Base-by-base conservation (phyloP, 306 rosid genomes). In the Malus fusca region DNA sequence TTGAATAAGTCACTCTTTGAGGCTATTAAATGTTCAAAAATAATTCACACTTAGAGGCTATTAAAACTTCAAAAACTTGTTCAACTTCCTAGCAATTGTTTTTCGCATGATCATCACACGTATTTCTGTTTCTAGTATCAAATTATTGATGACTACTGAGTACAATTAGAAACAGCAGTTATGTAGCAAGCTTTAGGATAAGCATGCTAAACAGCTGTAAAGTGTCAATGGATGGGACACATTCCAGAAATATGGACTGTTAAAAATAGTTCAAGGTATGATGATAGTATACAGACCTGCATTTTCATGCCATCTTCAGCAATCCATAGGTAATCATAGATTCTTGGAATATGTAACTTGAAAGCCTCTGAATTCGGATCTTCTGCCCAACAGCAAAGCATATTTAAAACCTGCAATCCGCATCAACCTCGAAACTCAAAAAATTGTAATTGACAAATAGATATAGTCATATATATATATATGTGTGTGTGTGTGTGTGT, bases 221-320 rank as follows among this genome's bases (percentile, higher is more conserved):
- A 12, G n/a, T 35, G 12, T 25, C 21, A 31, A 42, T 61, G 77
- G 44, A 74, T 74, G 66, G 17, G 31, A 25, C 14, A 31, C 25
- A 10, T 31, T 66, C 26, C 11, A 58, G 48, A 77, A 77, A 26
- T 9, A n/a, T 21, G 22, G 42, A 33, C 61, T 14, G 4, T 21
- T 19, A n/a, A 35, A 62, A 64, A 37, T 11, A 23, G 53, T 66
- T 43, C 1, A 9, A 35, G 31, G 28, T 11, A 33, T 30, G 23
- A 75, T 17, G 48, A 40, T 15, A 77, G 30, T 11, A 68, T 66
- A 69, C 64, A 56, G 26, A 91, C 97, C 96, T 93, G 94, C 93
- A 93, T 90, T 85, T 91, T 93, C 96, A 93, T 91, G 83, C 97
- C 98, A 79, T 91, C 98, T 83, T 93, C 98, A 82, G 94, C 96